Base-by-base conservation (phyloP, 108 stramenopile genomes). In the Skeletonema costatum region DNA sequence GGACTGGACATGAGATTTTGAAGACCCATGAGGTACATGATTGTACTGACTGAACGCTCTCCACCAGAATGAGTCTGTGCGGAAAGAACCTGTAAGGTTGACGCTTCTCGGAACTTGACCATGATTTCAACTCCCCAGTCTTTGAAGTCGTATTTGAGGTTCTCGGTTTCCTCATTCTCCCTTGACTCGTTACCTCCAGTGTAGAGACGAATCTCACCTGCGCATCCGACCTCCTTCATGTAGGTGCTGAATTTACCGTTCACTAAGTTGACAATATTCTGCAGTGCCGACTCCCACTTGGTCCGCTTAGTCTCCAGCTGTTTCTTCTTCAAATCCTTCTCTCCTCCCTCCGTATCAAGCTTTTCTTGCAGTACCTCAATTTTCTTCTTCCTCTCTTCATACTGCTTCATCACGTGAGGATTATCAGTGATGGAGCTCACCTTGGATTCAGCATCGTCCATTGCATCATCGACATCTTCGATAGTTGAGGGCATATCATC, bases 21-120 rank as follows among this genome's bases (percentile, higher is more conserved):
- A 32, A 99, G 86, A n/a, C 98, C 98, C 97, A 99, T 98, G 32
- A 99, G 83, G 72, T 90, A 99, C 94, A 98, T 91, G 64, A 99
- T 97, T 14, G 98, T 99, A 32, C 90, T 87, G 3, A 99, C 96
- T 19, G 95, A 93, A 13, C 97, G 90, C 78, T 98, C 98, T 46
- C 98, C 99, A 13, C 99, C 99, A 21, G 97, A 97, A 62, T 99
- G 98, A 31, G 93, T 85, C 14, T 89, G 89, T 2, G 90, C 93
- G 17, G 90, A 89, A 6, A 99, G 87, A 25, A 86, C 83, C 73
- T 91, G 87, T 8, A 93, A 71, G 32, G 85, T 79, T 10, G 81
- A 76, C 2, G 80, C 83, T 31, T 94, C 86, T 3, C 97, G 91
- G 81, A 98, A 99, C 56, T 82, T 85, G 64, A 98, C 98, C 59